Conservation (phyloP, 805 yeast species). For the Tetrapisispora pingtungensis region DNA sequence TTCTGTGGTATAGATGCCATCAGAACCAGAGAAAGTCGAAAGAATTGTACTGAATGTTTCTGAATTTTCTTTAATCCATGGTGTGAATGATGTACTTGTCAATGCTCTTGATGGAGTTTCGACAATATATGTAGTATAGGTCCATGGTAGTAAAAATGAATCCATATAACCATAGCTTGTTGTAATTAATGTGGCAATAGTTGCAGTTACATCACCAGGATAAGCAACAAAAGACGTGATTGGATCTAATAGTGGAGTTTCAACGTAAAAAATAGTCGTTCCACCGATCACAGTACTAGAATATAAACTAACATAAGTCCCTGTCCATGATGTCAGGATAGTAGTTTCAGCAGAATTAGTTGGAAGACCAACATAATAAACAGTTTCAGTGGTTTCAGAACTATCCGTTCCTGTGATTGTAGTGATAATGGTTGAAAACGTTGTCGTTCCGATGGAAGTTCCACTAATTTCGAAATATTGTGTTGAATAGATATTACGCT, state of each 20-base stretch:
- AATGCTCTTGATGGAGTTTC: neutral
- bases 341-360: neutral
- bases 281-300: neutral
- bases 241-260: neutral
- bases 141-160: neutral
- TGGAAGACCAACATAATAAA: neutral
- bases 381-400: neutral
- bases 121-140: neutral
- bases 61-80: neutral
- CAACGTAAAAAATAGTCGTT: neutral
- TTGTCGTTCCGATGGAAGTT: neutral
- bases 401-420: constrained; percentile 4
- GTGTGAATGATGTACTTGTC: neutral
- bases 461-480: constrained; percentile 3
- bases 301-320: neutral
- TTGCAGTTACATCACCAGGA: neutral
- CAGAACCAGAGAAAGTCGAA: constrained; percentile 3
- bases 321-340: neutral
- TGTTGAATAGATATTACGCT: neutral
- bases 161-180: constrained; percentile 1
- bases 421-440: constrained; percentile 3
- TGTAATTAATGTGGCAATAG: neutral
- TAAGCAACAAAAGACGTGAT: neutral
- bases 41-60: constrained; percentile 1
- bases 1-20: constrained; percentile 2